phyloP scores from a whole-genome alignment of 2,329 filamentous ascomycete genomes.

The Phoma sp. region DNA sequence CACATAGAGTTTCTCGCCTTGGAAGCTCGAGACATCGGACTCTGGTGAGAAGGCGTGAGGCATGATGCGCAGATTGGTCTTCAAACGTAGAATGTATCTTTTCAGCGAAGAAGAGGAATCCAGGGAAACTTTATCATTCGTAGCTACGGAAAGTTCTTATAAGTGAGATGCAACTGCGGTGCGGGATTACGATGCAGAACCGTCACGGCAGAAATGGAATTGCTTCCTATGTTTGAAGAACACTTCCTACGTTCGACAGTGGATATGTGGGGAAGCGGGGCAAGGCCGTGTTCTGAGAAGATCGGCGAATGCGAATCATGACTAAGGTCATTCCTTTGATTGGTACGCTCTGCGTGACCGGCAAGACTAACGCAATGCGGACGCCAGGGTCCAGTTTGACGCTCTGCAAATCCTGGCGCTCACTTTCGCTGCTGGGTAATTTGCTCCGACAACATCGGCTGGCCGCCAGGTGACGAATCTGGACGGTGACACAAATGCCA shows the following conservation, averaged over 20 bases:
- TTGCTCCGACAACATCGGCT: conserved; percentile 23
- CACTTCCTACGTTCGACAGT: conserved; percentile 20
- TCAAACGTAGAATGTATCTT: background rate
- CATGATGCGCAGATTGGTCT: conserved; percentile 25
- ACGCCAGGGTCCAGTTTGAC: background rate
- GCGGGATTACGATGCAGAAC: background rate
- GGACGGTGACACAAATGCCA: conserved; percentile 36
- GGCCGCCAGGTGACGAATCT: conserved; percentile 12
- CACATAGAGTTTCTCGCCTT: conserved; percentile 47
- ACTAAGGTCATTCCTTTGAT: conserved; percentile 23
- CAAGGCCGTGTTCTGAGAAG: conserved; percentile 12
- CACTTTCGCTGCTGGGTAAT: conserved; percentile 26
- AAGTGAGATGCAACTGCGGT: too few species aligned
- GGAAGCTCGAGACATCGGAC: conserved; percentile 29
- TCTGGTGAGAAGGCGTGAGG: conserved; percentile 42
- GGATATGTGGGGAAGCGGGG: conserved; percentile 29
- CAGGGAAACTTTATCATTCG: background rate
- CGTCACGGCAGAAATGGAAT: background rate
- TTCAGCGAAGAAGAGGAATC: background rate
- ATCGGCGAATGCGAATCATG: conserved; percentile 14
- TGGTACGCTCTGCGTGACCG: background rate
- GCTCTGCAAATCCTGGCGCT: conserved; percentile 13
- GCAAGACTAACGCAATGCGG: background rate
- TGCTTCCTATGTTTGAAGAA: conserved; percentile 8
- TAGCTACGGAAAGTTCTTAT: background rate